These are phyloP conservation scores for Ormosia semicastrata DNA, from an alignment of 306 rosid genomes.

Conservation along the genomic window DNA sequence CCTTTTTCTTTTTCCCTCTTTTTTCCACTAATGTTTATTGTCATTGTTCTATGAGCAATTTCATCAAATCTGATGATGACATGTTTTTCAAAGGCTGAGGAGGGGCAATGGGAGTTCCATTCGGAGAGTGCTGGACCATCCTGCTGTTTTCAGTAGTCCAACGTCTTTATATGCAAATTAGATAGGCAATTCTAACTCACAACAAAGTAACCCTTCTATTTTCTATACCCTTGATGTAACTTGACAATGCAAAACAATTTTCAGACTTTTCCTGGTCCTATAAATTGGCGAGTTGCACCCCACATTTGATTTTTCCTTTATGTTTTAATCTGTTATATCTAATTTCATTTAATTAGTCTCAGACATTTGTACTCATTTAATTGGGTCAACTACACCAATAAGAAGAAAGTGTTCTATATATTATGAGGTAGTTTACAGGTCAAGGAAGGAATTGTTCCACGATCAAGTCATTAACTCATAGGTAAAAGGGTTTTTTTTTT, in stretches of 20 bases:
- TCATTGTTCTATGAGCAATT: background rate
- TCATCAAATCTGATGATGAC: background rate
- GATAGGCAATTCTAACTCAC: conserved; percentile 30
- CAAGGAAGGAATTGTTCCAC: no score
- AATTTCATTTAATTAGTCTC: background rate
- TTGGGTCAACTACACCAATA: background rate
- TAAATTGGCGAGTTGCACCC: background rate
- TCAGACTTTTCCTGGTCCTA: background rate
- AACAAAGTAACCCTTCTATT: conserved; percentile 30
- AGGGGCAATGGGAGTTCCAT: conserved; percentile 15
- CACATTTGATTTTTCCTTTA: background rate
- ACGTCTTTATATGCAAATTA: conserved; percentile 25
- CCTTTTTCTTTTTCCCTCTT: no score
- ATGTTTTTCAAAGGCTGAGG: background rate
- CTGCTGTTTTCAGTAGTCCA: conserved; percentile 10
- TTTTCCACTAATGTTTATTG: background rate
- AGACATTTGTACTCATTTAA: background rate
- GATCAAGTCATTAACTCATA: no score
- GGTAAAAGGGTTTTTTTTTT: no score
- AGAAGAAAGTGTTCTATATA: no score
- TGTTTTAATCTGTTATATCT: background rate
- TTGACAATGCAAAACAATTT: background rate
- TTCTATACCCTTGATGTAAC: conserved; percentile 13
- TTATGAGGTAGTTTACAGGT: no score
- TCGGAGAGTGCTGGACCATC: conserved; percentile 35